phyloP scores from a whole-genome alignment of 345 rosid genomes.

The Brassica cretica region DNA sequence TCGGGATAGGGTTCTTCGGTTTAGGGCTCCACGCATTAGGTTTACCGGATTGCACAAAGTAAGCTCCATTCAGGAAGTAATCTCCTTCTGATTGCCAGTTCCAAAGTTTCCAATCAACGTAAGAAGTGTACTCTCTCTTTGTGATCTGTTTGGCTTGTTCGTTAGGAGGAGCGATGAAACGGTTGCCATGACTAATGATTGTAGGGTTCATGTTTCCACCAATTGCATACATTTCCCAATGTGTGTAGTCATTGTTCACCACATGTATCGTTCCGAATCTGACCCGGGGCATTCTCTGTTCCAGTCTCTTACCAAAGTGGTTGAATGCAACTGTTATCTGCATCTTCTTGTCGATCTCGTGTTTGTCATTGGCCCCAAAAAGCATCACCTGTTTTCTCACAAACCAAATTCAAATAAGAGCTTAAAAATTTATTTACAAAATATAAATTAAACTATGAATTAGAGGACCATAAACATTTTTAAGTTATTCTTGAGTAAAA shows the following conservation, averaged over 20 bases:
- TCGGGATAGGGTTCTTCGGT: neutral
- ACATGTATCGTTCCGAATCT: constrained; percentile 64
- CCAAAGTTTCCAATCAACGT: constrained; percentile 60
- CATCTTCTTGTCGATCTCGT: constrained; percentile 49
- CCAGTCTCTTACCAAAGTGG: constrained; percentile 61
- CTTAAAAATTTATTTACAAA: neutral
- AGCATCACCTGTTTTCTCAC: constrained; percentile 55
- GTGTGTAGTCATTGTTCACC: constrained; percentile 78
- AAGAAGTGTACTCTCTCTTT: constrained; percentile 51
- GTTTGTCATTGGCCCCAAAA: constrained; percentile 56
- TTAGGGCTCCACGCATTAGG: constrained; percentile 35
- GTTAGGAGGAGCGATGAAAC: constrained; percentile 70
- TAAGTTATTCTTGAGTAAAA: no score
- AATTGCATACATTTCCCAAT: constrained; percentile 69
- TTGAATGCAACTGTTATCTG: constrained; percentile 76
- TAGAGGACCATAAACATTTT: neutral
- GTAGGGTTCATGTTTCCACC: constrained; percentile 68
- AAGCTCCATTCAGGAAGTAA: constrained; percentile 65
- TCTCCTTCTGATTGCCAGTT: constrained; percentile 75
- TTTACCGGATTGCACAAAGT: constrained; percentile 62
- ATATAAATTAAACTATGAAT: neutral
- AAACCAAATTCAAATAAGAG: neutral
- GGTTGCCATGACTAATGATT: constrained; percentile 73
- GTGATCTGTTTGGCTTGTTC: constrained; percentile 51
- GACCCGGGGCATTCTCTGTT: constrained; percentile 49